phyloP scores from a whole-genome alignment of 75 land plant genomes.

The Gnetum montanum region DNA sequence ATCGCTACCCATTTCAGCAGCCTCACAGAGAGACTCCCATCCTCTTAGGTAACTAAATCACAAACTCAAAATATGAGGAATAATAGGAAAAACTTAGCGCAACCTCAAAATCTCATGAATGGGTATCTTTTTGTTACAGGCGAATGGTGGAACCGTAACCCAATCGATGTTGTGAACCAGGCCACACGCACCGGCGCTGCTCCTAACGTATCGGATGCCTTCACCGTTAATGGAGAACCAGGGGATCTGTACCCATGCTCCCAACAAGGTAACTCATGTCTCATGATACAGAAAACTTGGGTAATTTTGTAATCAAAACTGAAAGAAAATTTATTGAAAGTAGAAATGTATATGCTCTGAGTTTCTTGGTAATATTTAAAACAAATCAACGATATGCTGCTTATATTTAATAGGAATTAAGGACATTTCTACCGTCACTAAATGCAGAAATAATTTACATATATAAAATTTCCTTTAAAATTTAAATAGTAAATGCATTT shows the following conservation, averaged over 20 bases:
- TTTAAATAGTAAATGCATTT: too few species aligned
- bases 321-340: neutral
- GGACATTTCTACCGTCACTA: neutral
- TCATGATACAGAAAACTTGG: neutral
- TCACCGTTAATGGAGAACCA: slow-evolving; percentile 38
- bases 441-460: neutral
- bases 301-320: neutral
- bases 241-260: slow-evolving; percentile 40
- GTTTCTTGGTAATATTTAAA: neutral
- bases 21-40: slow-evolving; percentile 7
- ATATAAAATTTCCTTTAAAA: too few species aligned
- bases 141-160: slow-evolving; percentile 45
- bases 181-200: slow-evolving; percentile 25
- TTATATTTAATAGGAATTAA: neutral
- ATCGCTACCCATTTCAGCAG: slow-evolving; percentile 7
- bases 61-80: neutral
- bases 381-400: too few species aligned
- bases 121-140: too few species aligned
- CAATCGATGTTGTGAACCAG: slow-evolving; percentile 18
- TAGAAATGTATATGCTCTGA: neutral
- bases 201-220: slow-evolving; percentile 30
- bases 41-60: slow-evolving; percentile 4
- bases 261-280: neutral
- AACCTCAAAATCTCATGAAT: too few species aligned
- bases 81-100: too few species aligned